Evolutionary conservation across 495 filamentous ascomycete genomes (phyloP).

Genomic region (Penicillium fimorum): DNA sequence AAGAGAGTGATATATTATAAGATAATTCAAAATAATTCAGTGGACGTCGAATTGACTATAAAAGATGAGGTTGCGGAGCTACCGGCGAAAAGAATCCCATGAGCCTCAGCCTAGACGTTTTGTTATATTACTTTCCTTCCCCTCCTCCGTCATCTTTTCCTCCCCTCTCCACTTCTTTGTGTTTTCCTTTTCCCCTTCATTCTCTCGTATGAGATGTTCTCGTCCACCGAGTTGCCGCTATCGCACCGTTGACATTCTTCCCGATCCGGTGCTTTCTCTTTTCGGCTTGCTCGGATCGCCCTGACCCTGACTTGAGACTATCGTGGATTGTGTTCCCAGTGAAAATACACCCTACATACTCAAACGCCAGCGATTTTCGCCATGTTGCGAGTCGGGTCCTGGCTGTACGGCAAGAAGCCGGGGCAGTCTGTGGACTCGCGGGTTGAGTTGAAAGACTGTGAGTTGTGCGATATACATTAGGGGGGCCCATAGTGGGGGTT

Average conservation of each 20-base stretch:
- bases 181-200: conserved; percentile 1
- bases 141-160: conserved; percentile 11
- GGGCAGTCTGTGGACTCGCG: conserved; percentile 58
- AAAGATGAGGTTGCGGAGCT: conserved; percentile 8
- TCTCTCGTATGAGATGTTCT: conserved; percentile 21
- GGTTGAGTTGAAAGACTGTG: conserved; percentile 60
- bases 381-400: conserved; percentile 52
- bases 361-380: conserved; percentile 9
- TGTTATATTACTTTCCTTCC: conserved; percentile 20
- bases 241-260: conserved; percentile 34
- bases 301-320: conserved; percentile 16
- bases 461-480: conserved; percentile 20
- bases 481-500: not conserved
- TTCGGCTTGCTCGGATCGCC: conserved; percentile 7
- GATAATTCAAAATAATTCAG: not conserved
- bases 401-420: conserved; percentile 56
- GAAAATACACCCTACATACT: conserved; percentile 6
- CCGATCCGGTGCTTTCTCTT: conserved; percentile 29
- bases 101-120: conserved; percentile 11
- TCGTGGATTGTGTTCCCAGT: conserved; percentile 4
- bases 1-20: not conserved
- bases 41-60: not conserved
- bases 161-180: not conserved
- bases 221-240: conserved; percentile 8
- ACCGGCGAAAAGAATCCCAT: conserved; percentile 14